phyloP scores from a whole-genome alignment of 2,329 filamentous ascomycete species.

The Hypoxylon sp. region DNA sequence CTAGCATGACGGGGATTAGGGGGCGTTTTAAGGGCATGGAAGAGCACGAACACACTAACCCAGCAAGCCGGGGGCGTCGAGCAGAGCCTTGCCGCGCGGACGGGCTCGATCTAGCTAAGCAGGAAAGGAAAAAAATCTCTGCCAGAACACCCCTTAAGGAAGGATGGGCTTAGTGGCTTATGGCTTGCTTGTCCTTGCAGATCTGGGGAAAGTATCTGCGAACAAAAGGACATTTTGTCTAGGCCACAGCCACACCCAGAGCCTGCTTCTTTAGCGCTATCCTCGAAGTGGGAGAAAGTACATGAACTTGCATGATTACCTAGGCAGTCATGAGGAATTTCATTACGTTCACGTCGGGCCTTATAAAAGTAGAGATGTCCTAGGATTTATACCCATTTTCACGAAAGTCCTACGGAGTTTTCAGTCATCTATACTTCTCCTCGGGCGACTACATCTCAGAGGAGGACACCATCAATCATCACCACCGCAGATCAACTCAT shows the following conservation, averaged over 20 bases:
- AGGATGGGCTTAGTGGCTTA: not conserved
- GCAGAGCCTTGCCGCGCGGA: conserved; percentile 23
- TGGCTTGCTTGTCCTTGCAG: conserved; percentile 29
- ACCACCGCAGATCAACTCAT: conserved; percentile 8
- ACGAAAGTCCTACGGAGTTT: not conserved
- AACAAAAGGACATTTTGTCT: conserved; percentile 20
- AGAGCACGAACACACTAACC: conserved; percentile 16
- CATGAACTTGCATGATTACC: conserved; percentile 26
- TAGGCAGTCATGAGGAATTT: conserved; percentile 24
- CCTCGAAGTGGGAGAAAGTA: conserved; percentile 6
- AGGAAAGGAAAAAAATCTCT: not conserved
- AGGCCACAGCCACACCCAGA: conserved; percentile 36
- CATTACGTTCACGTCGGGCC: not conserved
- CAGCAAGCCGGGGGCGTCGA: not conserved
- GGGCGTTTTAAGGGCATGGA: conserved; percentile 23
- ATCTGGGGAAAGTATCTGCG: conserved; percentile 36
- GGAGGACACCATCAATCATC: conserved; percentile 1
- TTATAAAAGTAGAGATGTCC: not conserved
- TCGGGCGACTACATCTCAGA: not conserved
- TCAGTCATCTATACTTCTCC: not conserved
- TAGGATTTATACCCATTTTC: not conserved
- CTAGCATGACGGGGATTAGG: conserved; percentile 8
- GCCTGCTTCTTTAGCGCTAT: conserved; percentile 43
- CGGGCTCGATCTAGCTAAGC: not conserved
- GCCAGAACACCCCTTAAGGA: not conserved